Conservation (phyloP, 1,139 yeast genomes). For the Maudiozyma humilis region DNA sequence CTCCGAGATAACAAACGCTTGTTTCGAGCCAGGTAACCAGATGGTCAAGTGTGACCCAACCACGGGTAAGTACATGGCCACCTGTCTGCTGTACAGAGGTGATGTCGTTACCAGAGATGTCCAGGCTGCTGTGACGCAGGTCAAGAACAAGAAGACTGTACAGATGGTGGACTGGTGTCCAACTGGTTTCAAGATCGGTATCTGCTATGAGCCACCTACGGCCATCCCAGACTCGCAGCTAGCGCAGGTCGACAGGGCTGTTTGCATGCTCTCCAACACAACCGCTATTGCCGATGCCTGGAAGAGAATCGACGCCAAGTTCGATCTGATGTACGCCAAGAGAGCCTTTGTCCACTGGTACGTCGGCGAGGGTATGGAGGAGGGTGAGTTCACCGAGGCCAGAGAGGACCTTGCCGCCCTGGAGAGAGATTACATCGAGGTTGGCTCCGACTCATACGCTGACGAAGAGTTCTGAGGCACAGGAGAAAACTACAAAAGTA, state of each 20-base stretch:
- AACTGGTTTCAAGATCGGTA: slow-evolving; percentile 98
- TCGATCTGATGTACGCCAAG: slow-evolving; percentile 96
- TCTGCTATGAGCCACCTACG: slow-evolving; percentile 95
- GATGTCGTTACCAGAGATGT: slow-evolving; percentile 97
- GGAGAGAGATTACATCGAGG: slow-evolving; percentile 95
- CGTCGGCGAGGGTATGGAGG: slow-evolving; percentile 96
- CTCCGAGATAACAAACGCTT: slow-evolving; percentile 89
- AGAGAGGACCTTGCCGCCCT: slow-evolving; percentile 94
- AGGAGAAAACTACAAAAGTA: no score
- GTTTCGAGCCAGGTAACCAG: slow-evolving; percentile 97
- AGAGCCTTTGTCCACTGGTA: slow-evolving; percentile 99
- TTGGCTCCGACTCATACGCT: slow-evolving; percentile 82
- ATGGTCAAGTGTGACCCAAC: slow-evolving; percentile 99
- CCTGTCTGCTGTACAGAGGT: slow-evolving; percentile 95
- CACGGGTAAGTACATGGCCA: slow-evolving; percentile 95
- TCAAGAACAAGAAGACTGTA: slow-evolving; percentile 87
- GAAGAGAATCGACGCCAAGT: slow-evolving; percentile 94
- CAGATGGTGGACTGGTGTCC: slow-evolving; percentile 99
- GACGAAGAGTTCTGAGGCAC: slow-evolving; percentile 66
- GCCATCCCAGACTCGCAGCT: slow-evolving; percentile 82
- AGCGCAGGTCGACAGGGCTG: slow-evolving; percentile 91
- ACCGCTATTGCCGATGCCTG: slow-evolving; percentile 98
- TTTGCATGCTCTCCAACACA: slow-evolving; percentile 94
- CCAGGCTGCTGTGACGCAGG: slow-evolving; percentile 87
- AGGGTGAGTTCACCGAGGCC: slow-evolving; percentile 86